These are phyloP conservation scores for Lodderomyces orthopsilosis DNA, from an alignment of 1,139 yeast genomes.

Conservation along the genomic window DNA sequence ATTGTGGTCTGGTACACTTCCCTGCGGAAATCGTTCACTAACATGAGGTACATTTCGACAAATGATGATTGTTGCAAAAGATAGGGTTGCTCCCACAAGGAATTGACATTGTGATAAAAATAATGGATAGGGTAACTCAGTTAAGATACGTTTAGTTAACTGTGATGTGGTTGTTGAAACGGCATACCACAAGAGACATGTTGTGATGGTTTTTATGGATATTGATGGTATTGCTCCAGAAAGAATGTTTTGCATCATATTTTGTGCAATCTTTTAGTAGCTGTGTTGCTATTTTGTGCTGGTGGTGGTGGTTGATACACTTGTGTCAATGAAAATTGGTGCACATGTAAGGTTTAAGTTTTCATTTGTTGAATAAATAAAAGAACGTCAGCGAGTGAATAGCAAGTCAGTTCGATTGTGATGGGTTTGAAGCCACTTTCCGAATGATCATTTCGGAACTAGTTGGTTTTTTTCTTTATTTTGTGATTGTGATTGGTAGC, in stretches of 20 bases:
- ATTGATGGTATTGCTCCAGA: constrained; percentile 12
- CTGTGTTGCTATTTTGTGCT: not conserved
- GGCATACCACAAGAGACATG: constrained; percentile 44
- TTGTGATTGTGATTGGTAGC: constrained; percentile 1
- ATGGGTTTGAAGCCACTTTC: not conserved
- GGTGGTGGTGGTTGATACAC: too few species aligned
- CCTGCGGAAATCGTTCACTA: constrained; percentile 26
- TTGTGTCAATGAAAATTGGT: too few species aligned
- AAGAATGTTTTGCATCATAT: not conserved
- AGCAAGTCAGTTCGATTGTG: not conserved
- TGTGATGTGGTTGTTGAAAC: constrained; percentile 50
- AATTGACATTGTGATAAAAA: constrained; percentile 52
- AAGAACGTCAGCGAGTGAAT: not conserved
- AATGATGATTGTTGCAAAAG: constrained; percentile 22
- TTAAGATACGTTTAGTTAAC: constrained; percentile 41
- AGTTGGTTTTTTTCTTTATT: not conserved
- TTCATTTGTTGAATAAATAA: not conserved
- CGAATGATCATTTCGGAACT: not conserved
- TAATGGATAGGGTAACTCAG: constrained; percentile 46
- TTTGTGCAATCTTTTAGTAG: not conserved
- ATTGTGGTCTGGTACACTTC: constrained; percentile 26
- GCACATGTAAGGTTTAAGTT: not conserved
- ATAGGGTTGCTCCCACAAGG: constrained; percentile 34
- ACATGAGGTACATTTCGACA: constrained; percentile 22
- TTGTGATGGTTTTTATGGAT: constrained; percentile 11